Evolutionary conservation across 805 yeast species (phyloP), one percentile per base, ranked within the genome.

Genomic region (Barnettozyma vustinii): DNA sequence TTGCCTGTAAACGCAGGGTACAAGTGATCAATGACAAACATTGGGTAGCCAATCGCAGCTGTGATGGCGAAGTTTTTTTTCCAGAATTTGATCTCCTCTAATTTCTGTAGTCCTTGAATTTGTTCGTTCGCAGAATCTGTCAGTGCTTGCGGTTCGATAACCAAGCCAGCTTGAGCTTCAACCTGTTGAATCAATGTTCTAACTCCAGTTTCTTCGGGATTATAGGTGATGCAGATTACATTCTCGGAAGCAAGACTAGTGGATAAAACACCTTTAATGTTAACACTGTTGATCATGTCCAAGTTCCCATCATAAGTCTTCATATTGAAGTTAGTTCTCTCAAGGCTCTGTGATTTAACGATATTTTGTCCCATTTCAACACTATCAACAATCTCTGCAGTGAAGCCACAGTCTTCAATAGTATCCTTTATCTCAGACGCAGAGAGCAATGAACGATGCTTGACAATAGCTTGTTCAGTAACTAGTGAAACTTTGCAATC

Each of bases 401-500:
- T 90, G 59, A 85, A 87, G 6, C 96, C 96, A 52, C 84, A 78
- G 57, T 84, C 86, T 52, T 88, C 96, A 15, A 91, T 76, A 2
- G 80, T 67, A 20, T 76, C 79, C 25, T 64, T 62, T 2, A 90
- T 61, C 4, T 56, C 57, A 1, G 69, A 4, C 46, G 66, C 1
- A 61, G 52, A 46, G 1, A 74, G 57, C 0, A 47, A 32, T 2
- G 66, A 54, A 36, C 65, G 66, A 60, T 83, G 90, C 9, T 60
- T 62, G 3, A 88, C 76, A 16, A 67, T 60, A 2, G 91, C 96
- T 44, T 80, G 78, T 55, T 87, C 94, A 0, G 96, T 87, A 4
- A 87, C 68, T 27, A 88, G 73, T 1, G 96, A 85, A 1, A 91
- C 87, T 3, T 76, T 72, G 0, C 75, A 87, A 5, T 65, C 59